phyloP scores from a whole-genome alignment of 345 rosid species.

The Lepidium sativum region DNA sequence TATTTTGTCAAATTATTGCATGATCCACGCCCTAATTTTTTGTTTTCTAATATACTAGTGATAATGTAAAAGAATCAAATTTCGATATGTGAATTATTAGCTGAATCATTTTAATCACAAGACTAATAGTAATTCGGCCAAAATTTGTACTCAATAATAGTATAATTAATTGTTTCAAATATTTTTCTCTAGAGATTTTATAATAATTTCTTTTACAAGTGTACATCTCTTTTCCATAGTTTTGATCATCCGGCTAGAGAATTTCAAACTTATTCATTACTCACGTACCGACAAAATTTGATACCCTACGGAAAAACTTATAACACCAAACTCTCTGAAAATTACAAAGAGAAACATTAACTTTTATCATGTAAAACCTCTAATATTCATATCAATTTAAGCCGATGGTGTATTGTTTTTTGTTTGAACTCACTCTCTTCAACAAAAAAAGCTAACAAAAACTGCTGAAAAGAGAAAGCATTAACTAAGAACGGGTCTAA shows the following conservation, averaged over 20 bases:
- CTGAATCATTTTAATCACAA: too few relatives aligned
- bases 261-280: neutral
- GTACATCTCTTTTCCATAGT: neutral
- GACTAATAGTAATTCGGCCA: too few relatives aligned
- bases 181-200: neutral
- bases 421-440: neutral
- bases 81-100: too few relatives aligned
- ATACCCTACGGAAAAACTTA: neutral
- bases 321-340: neutral
- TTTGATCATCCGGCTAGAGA: neutral
- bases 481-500: conserved; percentile 27
- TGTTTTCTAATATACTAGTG: too few relatives aligned
- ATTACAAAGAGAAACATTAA: neutral
- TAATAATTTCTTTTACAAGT: neutral
- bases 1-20: too few relatives aligned
- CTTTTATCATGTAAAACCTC: neutral
- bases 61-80: too few relatives aligned
- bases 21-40: too few relatives aligned
- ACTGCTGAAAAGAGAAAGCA: neutral
- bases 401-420: conserved; percentile 2
- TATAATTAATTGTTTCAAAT: too few relatives aligned
- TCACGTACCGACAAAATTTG: neutral
- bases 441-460: neutral
- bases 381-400: neutral
- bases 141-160: too few relatives aligned